Evolutionary conservation across 129 eudicot species (phyloP).

Genomic region (Helianthus annuus): DNA sequence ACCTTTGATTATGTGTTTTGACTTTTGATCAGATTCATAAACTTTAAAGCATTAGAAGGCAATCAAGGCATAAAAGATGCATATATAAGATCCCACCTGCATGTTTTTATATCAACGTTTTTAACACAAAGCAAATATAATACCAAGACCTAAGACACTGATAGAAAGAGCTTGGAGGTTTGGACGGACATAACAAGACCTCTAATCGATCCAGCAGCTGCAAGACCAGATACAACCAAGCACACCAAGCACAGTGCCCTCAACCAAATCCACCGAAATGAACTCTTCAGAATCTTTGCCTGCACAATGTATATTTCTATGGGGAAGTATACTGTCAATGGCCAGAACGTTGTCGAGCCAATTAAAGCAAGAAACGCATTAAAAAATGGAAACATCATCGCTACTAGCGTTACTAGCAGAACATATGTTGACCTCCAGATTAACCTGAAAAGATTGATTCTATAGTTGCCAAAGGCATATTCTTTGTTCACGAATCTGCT

Average conservation of each 20-base stretch:
- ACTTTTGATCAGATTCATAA: no score
- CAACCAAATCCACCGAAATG: constrained; percentile 48
- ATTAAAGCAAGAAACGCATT: constrained; percentile 62
- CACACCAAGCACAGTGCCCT: constrained; percentile 40
- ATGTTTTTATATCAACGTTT: not conserved
- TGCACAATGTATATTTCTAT: constrained; percentile 64
- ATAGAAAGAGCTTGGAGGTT: constrained; percentile 38
- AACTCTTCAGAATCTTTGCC: constrained; percentile 33
- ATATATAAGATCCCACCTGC: not conserved
- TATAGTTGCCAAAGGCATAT: constrained; percentile 28
- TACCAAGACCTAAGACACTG: constrained; percentile 31
- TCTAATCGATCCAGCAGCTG: constrained; percentile 54
- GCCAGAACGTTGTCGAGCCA: constrained; percentile 68
- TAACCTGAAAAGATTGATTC: constrained; percentile 46
- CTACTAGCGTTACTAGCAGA: constrained; percentile 40
- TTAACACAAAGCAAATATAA: not conserved
- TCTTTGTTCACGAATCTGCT: constrained; percentile 43
- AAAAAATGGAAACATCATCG: constrained; percentile 66
- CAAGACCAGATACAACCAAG: constrained; percentile 52
- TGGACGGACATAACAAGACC: constrained; percentile 46
- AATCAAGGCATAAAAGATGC: no score
- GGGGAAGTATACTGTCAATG: constrained; percentile 35
- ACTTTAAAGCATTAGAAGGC: no score
- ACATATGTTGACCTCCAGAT: constrained; percentile 68
- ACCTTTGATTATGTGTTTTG: no score